Conservation (phyloP, 2,329 filamentous ascomycete species). For the Pleoardoris graminearum region DNA sequence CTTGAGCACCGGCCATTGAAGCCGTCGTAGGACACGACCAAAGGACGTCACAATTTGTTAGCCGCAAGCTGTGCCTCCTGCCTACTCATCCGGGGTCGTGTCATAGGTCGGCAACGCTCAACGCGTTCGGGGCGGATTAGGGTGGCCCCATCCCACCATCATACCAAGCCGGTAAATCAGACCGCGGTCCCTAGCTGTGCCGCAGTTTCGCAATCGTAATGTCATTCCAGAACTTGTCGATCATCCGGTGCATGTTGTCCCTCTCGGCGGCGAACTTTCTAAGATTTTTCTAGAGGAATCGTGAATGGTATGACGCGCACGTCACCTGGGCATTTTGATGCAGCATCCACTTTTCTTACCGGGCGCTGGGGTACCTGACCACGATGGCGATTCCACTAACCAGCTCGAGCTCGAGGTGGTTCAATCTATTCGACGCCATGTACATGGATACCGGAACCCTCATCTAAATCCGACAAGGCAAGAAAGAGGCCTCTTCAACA, state of each 20-base stretch:
- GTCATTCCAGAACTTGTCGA: neutral
- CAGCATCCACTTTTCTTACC: slow-evolving; percentile 6
- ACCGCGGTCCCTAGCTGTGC: neutral
- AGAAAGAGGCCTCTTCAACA: neutral
- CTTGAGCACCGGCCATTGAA: neutral
- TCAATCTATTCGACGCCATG: slow-evolving; percentile 3
- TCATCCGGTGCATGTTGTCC: slow-evolving; percentile 1
- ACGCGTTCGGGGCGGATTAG: too few species aligned
- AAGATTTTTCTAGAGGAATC: neutral
- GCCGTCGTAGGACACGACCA: neutral
- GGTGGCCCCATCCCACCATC: neutral
- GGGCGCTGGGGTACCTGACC: neutral
- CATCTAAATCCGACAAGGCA: slow-evolving; percentile 6
- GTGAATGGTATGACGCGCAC: neutral
- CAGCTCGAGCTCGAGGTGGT: neutral
- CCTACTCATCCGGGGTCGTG: slow-evolving; percentile 1
- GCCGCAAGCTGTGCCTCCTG: slow-evolving; percentile 5
- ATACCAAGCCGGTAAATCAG: slow-evolving; percentile 9
- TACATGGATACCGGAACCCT: slow-evolving; percentile 1
- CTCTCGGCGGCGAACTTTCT: neutral
- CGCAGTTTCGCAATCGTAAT: neutral
- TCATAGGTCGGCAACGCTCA: too few species aligned
- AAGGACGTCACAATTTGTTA: neutral
- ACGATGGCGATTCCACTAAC: neutral
- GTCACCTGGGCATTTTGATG: neutral